Conservation (phyloP, 2,329 filamentous ascomycete species). For the Aureobasidium leucospermi region DNA sequence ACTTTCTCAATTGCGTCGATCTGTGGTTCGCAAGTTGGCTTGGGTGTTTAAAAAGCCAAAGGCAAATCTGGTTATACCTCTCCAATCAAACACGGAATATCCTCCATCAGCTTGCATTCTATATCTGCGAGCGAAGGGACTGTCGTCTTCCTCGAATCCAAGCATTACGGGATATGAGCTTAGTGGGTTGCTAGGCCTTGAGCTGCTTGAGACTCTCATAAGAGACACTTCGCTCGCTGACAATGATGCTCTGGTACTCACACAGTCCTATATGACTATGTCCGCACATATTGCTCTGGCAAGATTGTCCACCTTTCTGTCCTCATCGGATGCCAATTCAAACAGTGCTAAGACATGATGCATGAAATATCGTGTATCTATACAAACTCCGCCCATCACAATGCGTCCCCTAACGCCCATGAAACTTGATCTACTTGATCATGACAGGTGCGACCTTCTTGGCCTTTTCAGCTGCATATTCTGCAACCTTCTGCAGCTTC, state of each 20-base stretch:
- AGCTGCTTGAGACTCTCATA: background rate
- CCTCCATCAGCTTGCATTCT: background rate
- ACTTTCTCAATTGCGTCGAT: slow-evolving; percentile 43
- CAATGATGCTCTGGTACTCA: background rate
- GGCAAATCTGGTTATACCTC: background rate
- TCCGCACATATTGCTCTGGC: slow-evolving; percentile 4
- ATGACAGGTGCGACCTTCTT: slow-evolving; percentile 45
- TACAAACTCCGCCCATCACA: background rate
- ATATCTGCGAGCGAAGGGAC: background rate
- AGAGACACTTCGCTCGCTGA: background rate
- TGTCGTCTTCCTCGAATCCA: background rate
- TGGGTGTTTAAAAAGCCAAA: slow-evolving; percentile 23
- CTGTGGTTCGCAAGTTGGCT: slow-evolving; percentile 41
- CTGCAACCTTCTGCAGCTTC: slow-evolving; percentile 61
- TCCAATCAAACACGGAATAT: background rate
- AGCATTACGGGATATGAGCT: background rate
- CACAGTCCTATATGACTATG: slow-evolving; percentile 9
- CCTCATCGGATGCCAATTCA: background rate
- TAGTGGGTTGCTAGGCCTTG: background rate
- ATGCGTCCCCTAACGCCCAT: background rate
- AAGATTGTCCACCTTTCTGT: background rate
- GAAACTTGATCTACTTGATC: slow-evolving; percentile 33
- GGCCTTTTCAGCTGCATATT: slow-evolving; percentile 52
- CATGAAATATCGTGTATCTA: background rate
- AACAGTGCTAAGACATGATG: background rate